These are phyloP conservation scores for Dactylella cylindrospora DNA, from an alignment of 2,329 filamentous ascomycete species.

Conservation along the genomic window DNA sequence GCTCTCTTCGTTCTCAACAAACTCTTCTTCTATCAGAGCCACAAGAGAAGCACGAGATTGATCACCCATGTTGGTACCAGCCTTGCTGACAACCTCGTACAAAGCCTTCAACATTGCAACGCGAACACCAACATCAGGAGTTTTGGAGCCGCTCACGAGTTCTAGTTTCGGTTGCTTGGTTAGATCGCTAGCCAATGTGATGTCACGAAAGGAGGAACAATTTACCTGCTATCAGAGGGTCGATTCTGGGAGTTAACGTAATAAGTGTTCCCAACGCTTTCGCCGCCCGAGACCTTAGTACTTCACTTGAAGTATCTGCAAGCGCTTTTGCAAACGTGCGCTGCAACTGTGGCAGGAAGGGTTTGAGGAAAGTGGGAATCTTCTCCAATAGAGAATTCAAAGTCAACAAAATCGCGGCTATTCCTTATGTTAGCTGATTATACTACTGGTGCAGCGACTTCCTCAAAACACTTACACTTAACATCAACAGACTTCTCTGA, in stretches of 20 bases:
- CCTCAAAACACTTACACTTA: slow-evolving; percentile 59
- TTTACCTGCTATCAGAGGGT: slow-evolving; percentile 74
- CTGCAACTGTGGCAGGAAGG: slow-evolving; percentile 94
- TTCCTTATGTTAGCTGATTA: slow-evolving; percentile 46
- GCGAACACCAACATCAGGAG: slow-evolving; percentile 78
- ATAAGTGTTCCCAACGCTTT: slow-evolving; percentile 94
- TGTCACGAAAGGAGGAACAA: background rate
- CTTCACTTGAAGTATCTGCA: slow-evolving; percentile 87
- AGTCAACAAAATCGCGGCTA: slow-evolving; percentile 83
- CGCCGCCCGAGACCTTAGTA: slow-evolving; percentile 81
- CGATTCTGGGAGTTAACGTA: slow-evolving; percentile 90
- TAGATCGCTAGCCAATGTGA: background rate
- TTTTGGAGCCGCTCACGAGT: slow-evolving; percentile 93
- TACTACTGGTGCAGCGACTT: background rate
- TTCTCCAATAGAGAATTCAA: slow-evolving; percentile 95
- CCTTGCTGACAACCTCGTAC: slow-evolving; percentile 94
- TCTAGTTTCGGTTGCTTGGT: slow-evolving; percentile 58
- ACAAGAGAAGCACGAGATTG: slow-evolving; percentile 82
- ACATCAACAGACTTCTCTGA: slow-evolving; percentile 95
- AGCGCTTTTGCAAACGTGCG: slow-evolving; percentile 95
- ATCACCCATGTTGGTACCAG: slow-evolving; percentile 92
- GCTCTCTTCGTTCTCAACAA: slow-evolving; percentile 69
- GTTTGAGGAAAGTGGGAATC: slow-evolving; percentile 92
- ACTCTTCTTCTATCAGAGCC: slow-evolving; percentile 80
- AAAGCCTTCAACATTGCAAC: slow-evolving; percentile 96